A percentile compares a stretch with the other conserved stretches of the same genome.
These are phyloP conservation scores for Aspergillus panamensis DNA, from an alignment of 495 filamentous ascomycete species.

Conservation along the genomic window DNA sequence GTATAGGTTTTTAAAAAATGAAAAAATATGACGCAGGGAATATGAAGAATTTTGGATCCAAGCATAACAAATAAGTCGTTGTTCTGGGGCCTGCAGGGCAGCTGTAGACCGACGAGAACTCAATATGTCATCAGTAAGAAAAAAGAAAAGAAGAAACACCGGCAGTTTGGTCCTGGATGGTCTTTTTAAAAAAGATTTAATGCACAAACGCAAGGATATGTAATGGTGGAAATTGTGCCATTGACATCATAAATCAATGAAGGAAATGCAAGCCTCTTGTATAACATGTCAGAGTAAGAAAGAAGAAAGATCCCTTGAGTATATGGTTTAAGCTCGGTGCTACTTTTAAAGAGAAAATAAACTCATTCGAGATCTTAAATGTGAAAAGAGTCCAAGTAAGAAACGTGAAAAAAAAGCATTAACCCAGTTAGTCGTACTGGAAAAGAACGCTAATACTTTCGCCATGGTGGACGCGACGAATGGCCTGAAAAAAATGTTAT, in stretches of 20 bases:
- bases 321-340: constrained; percentile 18
- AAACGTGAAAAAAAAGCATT: constrained; percentile 10
- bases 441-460: constrained; percentile 98
- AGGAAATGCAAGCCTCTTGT: constrained; percentile 19
- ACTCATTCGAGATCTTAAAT: constrained; percentile 12
- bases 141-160: neutral
- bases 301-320: constrained; percentile 11
- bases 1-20: neutral
- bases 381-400: constrained; percentile 11
- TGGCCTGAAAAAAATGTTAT: constrained; percentile 57
- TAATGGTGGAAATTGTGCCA: constrained; percentile 9
- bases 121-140: neutral
- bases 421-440: constrained; percentile 64
- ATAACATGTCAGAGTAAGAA: constrained; percentile 10
- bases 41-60: neutral
- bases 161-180: neutral
- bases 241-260: constrained; percentile 15
- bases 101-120: neutral
- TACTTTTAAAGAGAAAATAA: constrained; percentile 12
- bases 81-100: neutral
- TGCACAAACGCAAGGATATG: neutral
- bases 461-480: constrained; percentile 93
- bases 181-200: neutral
- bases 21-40: neutral
- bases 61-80: neutral